Conservation (phyloP, 495 filamentous ascomycete species). For the Neurospora sp. region DNA sequence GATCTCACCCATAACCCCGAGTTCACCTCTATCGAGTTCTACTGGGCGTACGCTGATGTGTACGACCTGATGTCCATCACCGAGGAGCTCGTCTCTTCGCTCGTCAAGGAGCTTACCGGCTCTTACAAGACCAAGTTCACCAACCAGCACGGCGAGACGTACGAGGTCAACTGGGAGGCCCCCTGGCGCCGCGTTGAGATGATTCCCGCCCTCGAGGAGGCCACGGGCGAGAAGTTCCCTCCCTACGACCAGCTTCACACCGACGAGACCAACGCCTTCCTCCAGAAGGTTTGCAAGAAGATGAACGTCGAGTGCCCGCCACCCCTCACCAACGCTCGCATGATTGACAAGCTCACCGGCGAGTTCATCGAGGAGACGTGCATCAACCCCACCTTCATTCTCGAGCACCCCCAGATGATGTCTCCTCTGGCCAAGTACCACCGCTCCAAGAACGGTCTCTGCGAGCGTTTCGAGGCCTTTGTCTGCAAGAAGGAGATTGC, state of each 20-base stretch:
- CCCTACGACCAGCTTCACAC: constrained; percentile 84
- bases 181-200: constrained; percentile 94
- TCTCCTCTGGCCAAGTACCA: constrained; percentile 94
- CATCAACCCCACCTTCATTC: constrained; percentile 94
- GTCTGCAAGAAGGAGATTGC: constrained; percentile 96
- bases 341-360: constrained; percentile 94
- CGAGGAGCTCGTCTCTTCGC: constrained; percentile 85
- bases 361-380: constrained; percentile 93
- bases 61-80: constrained; percentile 90
- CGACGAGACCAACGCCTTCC: constrained; percentile 73
- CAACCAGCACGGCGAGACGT: constrained; percentile 72
- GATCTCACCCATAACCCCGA: constrained; percentile 94
- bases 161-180: constrained; percentile 88
- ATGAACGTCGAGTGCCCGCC: constrained; percentile 81
- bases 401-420: constrained; percentile 87
- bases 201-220: constrained; percentile 88
- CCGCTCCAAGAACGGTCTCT: constrained; percentile 69
- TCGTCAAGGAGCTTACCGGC: constrained; percentile 85
- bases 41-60: constrained; percentile 88
- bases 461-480: constrained; percentile 95
- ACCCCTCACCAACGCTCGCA: constrained; percentile 88
- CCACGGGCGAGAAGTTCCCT: constrained; percentile 87
- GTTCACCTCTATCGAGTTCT: constrained; percentile 91
- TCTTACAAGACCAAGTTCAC: constrained; percentile 72
- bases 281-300: constrained; percentile 76